Base-by-base conservation (phyloP, 805 yeast genomes). In the Starmerella etchellsii region DNA sequence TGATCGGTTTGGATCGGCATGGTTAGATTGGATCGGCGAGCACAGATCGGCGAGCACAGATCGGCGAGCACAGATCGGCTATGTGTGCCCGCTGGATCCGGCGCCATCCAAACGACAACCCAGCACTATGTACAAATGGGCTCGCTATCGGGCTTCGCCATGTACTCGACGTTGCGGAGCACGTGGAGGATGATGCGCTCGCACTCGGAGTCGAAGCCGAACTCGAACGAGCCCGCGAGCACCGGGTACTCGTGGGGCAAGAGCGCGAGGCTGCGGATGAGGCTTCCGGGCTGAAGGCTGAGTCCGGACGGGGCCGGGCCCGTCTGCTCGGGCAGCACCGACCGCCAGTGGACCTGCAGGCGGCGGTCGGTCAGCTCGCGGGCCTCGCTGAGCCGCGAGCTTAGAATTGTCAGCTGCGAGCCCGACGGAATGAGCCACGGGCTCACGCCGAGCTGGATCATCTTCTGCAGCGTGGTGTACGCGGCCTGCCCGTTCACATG, bases 181-280 rank as follows among this genome's bases (percentile, higher is more conserved):
- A 58, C 49, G 33, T 60, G 61, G 26, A 49, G 47, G 19, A 46
- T 31, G 14, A 60, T 48, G 10, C 28, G 26, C n/a, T 46, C 41
- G 50, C 62, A 57, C 20, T 43, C 45, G 6, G 37, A 24, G 31
- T 43, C 51, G 39, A 60, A 54, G 22, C 53, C 56, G 36, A 59
- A 60, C 49, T 58, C 62, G 39, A 60, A 59, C 27, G 56, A 50
- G n/a, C 64, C 64, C 13, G 59, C 57, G 21, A 60, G 44, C 16
- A 58, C 56, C 3, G 62, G 62, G 44, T 52, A 56, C 47, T 58
- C 63, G 30, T 54, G 54, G 1, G 62, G 60, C n/a, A 52, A 43
- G 28, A 58, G 44, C 13, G 54, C 55, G 29, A 58, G 44, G 30
- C 47, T 43, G 11, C 50, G 42, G 31, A 54, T 53, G 9, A 57